Evolutionary conservation across 768 basidiomycete genomes (phyloP).

Genomic region (Serendipita vermifera): DNA sequence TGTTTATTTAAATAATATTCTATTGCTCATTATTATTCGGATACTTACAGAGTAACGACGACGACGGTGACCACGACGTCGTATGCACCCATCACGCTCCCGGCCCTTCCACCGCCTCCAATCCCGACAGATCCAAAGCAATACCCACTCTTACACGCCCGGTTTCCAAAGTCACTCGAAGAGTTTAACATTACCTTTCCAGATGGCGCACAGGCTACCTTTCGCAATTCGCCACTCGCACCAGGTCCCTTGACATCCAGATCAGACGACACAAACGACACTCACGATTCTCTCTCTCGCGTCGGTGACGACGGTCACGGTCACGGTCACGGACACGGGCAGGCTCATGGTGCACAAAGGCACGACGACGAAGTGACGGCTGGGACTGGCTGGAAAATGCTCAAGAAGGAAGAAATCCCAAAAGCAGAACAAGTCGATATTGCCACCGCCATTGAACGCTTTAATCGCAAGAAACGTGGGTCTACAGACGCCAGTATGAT

Average conservation of each 20-base stretch:
- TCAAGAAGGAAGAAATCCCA: conserved; percentile 38
- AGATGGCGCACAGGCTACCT: conserved; percentile 66
- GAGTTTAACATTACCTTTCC: conserved; percentile 71
- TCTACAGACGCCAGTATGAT: conserved; percentile 41
- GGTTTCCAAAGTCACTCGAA: conserved; percentile 57
- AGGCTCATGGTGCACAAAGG: too few species aligned
- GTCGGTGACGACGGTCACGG: conserved; percentile 51
- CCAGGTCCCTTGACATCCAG: not conserved
- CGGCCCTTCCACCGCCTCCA: conserved; percentile 54
- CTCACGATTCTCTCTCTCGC: not conserved
- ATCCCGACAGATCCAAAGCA: conserved; percentile 66
- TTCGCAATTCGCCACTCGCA: conserved; percentile 29
- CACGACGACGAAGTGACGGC: conserved; percentile 52
- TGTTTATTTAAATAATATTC: not conserved
- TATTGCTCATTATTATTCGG: conserved; percentile 18
- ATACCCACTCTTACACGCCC: conserved; percentile 65
- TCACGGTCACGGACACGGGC: conserved; percentile 51
- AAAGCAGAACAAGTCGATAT: conserved; percentile 39
- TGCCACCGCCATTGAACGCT: conserved; percentile 70
- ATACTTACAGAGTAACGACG: conserved; percentile 57
- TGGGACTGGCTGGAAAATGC: conserved; percentile 64
- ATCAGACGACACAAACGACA: not conserved
- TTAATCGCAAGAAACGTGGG: conserved; percentile 45
- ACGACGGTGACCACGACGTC: conserved; percentile 86
- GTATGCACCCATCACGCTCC: conserved; percentile 77